phyloP scores from a whole-genome alignment of 1,284 basidiomycete species.

The Cutaneotrichosporon mucoides region DNA sequence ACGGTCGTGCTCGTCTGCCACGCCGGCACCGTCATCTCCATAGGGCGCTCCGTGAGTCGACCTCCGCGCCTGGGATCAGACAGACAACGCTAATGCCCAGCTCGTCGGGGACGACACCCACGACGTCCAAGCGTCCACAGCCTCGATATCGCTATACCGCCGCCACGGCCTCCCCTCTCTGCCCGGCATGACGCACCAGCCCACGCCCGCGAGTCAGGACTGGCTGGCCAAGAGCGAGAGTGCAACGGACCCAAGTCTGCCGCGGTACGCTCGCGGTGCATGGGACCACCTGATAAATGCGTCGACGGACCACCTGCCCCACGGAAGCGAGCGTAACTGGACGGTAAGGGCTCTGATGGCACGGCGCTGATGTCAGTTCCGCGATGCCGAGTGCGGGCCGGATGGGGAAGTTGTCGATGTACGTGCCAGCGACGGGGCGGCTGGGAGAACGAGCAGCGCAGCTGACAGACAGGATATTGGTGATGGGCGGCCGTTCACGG shows the following conservation, averaged over 20 bases:
- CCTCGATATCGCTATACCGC: slow-evolving; percentile 38
- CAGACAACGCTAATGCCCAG: neutral
- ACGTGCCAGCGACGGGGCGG: no score
- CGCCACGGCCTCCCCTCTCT: neutral
- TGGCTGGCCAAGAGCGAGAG: slow-evolving; percentile 23
- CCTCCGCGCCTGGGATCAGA: no score
- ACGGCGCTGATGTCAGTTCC: slow-evolving; percentile 30
- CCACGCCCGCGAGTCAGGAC: neutral
- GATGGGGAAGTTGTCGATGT: neutral
- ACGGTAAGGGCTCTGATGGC: slow-evolving; percentile 33
- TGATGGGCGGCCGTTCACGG: slow-evolving; percentile 25
- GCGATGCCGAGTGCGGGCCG: neutral
- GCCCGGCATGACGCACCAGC: neutral
- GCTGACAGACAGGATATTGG: slow-evolving; percentile 3
- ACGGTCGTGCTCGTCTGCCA: slow-evolving; percentile 51
- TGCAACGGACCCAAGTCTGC: slow-evolving; percentile 25
- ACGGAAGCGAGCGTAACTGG: slow-evolving; percentile 48
- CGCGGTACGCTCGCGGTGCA: neutral
- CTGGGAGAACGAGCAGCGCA: no score
- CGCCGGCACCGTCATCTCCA: slow-evolving; percentile 51
- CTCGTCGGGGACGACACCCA: slow-evolving; percentile 15
- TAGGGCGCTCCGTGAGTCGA: slow-evolving; percentile 46
- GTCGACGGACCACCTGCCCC: slow-evolving; percentile 39
- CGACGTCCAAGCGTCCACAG: slow-evolving; percentile 42
- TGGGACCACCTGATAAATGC: slow-evolving; percentile 32